These are phyloP conservation scores for Meyerozyma guilliermondii DNA, from an alignment of 1,139 yeast genomes.

Conservation along the genomic window DNA sequence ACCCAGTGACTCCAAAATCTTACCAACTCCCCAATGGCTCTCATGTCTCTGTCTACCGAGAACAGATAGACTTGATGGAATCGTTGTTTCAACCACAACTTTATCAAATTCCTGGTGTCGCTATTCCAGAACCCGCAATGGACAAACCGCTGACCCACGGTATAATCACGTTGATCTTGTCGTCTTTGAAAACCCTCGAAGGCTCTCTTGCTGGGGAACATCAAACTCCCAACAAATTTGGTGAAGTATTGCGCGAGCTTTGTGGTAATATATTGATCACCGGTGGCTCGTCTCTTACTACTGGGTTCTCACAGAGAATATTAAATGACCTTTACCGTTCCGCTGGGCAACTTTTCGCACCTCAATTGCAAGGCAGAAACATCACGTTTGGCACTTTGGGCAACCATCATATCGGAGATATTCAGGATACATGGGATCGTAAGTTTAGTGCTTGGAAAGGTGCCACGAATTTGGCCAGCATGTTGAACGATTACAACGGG, in stretches of 20 bases:
- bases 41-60: slow-evolving; percentile 34
- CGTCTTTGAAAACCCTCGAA: slow-evolving; percentile 33
- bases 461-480: slow-evolving; percentile 56
- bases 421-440: slow-evolving; percentile 46
- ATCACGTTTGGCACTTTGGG: slow-evolving; percentile 17
- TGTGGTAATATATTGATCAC: slow-evolving; percentile 62
- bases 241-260: slow-evolving; percentile 36
- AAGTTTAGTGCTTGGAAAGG: slow-evolving; percentile 62
- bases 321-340: slow-evolving; percentile 42
- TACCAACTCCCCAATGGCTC: slow-evolving; percentile 47
- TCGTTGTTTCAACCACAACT: slow-evolving; percentile 52
- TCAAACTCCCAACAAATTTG: slow-evolving; percentile 23
- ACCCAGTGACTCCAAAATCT: slow-evolving; percentile 14
- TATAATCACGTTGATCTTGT: slow-evolving; percentile 38
- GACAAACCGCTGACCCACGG: slow-evolving; percentile 24
- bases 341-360: slow-evolving; percentile 1
- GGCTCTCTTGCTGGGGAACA: slow-evolving; percentile 13
- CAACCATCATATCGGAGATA: slow-evolving; percentile 23
- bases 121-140: slow-evolving; percentile 30
- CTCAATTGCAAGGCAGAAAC: slow-evolving; percentile 1
- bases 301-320: slow-evolving; percentile 59
- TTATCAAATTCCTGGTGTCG: slow-evolving; percentile 23
- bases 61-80: slow-evolving; percentile 43
- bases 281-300: slow-evolving; percentile 58
- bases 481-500: slow-evolving; percentile 39